A percentile compares a stretch with the other conserved stretches of the same genome.
Evolutionary conservation across 345 rosid genomes (phyloP).

Genomic region (Diplotaxis tenuifolia): DNA sequence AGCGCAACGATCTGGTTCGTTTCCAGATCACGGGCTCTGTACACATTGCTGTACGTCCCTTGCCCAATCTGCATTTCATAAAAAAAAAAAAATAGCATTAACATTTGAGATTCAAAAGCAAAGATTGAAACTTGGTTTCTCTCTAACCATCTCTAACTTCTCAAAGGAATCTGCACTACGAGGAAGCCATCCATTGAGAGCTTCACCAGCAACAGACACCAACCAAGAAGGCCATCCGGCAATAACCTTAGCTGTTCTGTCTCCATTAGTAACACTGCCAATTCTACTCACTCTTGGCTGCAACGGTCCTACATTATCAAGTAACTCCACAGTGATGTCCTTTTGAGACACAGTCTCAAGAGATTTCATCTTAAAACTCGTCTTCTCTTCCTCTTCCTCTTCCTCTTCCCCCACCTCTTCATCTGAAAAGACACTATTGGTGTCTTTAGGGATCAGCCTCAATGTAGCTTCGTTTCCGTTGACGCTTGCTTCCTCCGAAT

Average conservation of each 20-base stretch:
- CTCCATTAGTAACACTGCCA: slow-evolving; percentile 52
- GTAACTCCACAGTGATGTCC: slow-evolving; percentile 24
- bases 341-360: slow-evolving; percentile 34
- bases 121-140: neutral
- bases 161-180: slow-evolving; percentile 85
- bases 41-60: slow-evolving; percentile 78
- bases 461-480: slow-evolving; percentile 46
- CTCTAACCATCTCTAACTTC: slow-evolving; percentile 84
- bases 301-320: slow-evolving; percentile 29
- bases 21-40: slow-evolving; percentile 71
- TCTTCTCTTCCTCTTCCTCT: slow-evolving; percentile 25
- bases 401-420: slow-evolving; percentile 34
- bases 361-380: slow-evolving; percentile 27
- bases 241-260: slow-evolving; percentile 61
- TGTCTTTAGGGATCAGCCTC: slow-evolving; percentile 45
- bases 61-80: slow-evolving; percentile 49
- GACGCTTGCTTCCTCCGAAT: slow-evolving; percentile 37
- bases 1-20: slow-evolving; percentile 59
- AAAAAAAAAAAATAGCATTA: no score
- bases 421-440: slow-evolving; percentile 36
- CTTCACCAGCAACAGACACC: slow-evolving; percentile 89
- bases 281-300: slow-evolving; percentile 49
- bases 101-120: neutral
- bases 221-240: slow-evolving; percentile 99
- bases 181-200: slow-evolving; percentile 91